phyloP scores from a whole-genome alignment of 1,139 yeast species.

The Kodamaea alishanica region DNA sequence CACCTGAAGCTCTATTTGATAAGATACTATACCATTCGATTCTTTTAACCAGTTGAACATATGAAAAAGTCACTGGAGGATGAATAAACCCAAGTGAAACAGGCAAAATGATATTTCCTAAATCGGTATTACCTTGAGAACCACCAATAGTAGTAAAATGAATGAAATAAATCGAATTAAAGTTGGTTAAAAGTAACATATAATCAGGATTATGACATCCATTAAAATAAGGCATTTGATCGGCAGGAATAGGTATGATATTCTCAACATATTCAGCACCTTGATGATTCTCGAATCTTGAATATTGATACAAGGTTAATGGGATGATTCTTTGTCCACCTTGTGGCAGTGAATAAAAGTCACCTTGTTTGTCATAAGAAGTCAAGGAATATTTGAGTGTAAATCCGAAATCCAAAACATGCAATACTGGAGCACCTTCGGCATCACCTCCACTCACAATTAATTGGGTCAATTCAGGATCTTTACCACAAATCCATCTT shows the following conservation, averaged over 20 bases:
- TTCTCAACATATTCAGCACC: constrained; percentile 24
- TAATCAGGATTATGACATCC: constrained; percentile 69
- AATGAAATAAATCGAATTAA: constrained; percentile 46
- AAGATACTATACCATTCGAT: constrained; percentile 77
- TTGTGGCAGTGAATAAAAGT: constrained; percentile 66
- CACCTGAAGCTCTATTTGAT: constrained; percentile 32
- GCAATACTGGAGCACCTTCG: constrained; percentile 49
- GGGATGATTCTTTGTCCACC: constrained; percentile 36
- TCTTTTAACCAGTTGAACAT: constrained; percentile 55
- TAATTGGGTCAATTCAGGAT: constrained; percentile 77
- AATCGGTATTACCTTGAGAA: constrained; percentile 51
- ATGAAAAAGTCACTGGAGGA: constrained; percentile 62
- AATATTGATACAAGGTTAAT: constrained; percentile 22
- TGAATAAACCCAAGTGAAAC: constrained; percentile 75
- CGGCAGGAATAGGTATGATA: constrained; percentile 33
- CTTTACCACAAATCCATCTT: constrained; percentile 73
- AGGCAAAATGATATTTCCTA: constrained; percentile 65
- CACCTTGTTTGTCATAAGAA: constrained; percentile 78
- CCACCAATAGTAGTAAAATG: constrained; percentile 15
- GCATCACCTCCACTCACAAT: constrained; percentile 69
- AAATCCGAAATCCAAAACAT: constrained; percentile 71
- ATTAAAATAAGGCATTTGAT: constrained; percentile 55
- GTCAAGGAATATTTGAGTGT: constrained; percentile 79
- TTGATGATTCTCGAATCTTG: constrained; percentile 7
- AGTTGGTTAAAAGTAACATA: constrained; percentile 53